Base-by-base conservation (phyloP, 2,329 filamentous ascomycete species). In the Paracorniculantispora psalliotae region DNA sequence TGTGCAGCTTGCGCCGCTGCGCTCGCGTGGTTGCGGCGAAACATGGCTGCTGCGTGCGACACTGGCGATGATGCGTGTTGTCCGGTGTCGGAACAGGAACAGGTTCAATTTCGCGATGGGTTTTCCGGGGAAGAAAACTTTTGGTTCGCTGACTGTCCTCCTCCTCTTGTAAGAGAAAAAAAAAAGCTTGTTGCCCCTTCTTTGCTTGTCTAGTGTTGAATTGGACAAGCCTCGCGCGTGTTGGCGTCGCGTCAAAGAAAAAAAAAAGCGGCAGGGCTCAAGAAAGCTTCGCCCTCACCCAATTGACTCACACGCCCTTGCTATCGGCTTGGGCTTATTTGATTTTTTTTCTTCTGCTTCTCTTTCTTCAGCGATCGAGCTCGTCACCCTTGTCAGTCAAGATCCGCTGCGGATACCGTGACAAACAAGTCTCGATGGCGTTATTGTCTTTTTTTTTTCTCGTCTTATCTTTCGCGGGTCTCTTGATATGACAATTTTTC, bases 401-500 rank as follows among this genome's bases (percentile, higher is more conserved):
- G 56, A 39, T 58, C 56, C 56, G 56, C 56, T 51, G 56, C 56
- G 56, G 56, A 58, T 46, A 58, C 56, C 15, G 26, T 58, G 37
- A 57, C 35, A 43, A 43, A 50, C 54, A 28, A 33, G 23, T 4
- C 44, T 33, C 35, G 33, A 49, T 57, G 46, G 44, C 44, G 46
- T 33, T 57, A n/a, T 57, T 9, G 2, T 8, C 12, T 39, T 19
- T 49, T 49, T 49, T 43, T 39, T 15, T 48, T 30, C 25, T 53
- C 23, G 13, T 23, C 15, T 47, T 35, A 13, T 55, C 23, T n/a
- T 25, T 47, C 41, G 12, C 39, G 19, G n/a, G 52, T 44, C 21
- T 7, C 41, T 55, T 35, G 15, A 25, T 44, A 17, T 47, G 47
- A 35, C 47, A 48, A 21, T 28, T 26, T 57, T 35, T 37, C 48